Conservation (phyloP, 2,329 filamentous ascomycete species). For the Pseudogymnoascus sp. region DNA sequence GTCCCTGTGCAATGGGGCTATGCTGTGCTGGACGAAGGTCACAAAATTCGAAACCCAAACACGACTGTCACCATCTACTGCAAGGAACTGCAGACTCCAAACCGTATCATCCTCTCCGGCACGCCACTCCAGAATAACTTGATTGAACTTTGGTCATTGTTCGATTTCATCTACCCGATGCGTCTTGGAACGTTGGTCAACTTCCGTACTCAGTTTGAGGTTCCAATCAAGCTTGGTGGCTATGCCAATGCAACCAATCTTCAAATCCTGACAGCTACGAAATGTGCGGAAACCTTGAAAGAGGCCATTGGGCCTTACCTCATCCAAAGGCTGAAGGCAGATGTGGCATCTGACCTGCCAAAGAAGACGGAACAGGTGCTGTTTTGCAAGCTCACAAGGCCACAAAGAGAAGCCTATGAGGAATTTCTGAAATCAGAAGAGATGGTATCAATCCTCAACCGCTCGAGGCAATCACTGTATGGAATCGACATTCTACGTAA, state of each 20-base stretch:
- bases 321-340: conserved; percentile 82
- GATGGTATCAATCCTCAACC: conserved; percentile 71
- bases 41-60: conserved; percentile 96
- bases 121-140: conserved; percentile 98
- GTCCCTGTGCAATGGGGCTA: conserved; percentile 85
- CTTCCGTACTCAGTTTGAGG: conserved; percentile 86
- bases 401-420: conserved; percentile 74
- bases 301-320: conserved; percentile 91
- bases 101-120: conserved; percentile 87
- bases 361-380: conserved; percentile 95
- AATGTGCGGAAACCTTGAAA: conserved; percentile 88
- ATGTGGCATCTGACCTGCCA: conserved; percentile 87
- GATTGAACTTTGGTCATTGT: conserved; percentile 90
- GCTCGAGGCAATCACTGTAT: conserved; percentile 70
- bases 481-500: conserved; percentile 90
- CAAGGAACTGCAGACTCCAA: conserved; percentile 84
- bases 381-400: conserved; percentile 81
- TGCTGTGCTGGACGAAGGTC: conserved; percentile 89
- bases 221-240: conserved; percentile 85
- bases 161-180: conserved; percentile 98
- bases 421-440: conserved; percentile 74
- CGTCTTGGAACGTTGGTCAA: conserved; percentile 83
- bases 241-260: conserved; percentile 93
- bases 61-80: conserved; percentile 90
- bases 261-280: conserved; percentile 88